Conservation (phyloP, 495 filamentous ascomycete species). For the Daldinia caldariorum region DNA sequence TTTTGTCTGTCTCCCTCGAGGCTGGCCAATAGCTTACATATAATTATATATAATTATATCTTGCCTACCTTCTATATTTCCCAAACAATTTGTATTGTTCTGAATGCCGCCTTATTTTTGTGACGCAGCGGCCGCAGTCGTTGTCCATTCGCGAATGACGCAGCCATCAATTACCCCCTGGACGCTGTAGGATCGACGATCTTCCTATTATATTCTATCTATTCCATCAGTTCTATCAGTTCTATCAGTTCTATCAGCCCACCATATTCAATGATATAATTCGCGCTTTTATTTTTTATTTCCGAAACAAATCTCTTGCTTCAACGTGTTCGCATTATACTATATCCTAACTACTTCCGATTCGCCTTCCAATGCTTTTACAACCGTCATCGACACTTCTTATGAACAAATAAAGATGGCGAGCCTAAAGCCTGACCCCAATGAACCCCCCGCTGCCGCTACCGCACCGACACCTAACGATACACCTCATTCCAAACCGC, state of each 20-base stretch:
- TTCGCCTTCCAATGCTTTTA: conserved; percentile 10
- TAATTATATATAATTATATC: not conserved
- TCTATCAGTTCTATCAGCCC: conserved; percentile 3
- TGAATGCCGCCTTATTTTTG: conserved; percentile 38
- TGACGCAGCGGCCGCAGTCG: conserved; percentile 43
- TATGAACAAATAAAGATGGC: conserved; percentile 37
- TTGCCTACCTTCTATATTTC: not conserved
- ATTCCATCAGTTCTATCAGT: not conserved
- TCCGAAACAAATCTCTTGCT: conserved; percentile 12
- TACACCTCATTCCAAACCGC: conserved; percentile 26
- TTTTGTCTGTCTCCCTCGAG: conserved; percentile 1
- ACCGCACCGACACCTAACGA: conserved; percentile 22
- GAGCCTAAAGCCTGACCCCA: conserved; percentile 28
- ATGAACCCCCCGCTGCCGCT: conserved; percentile 31
- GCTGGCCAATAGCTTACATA: conserved; percentile 19
- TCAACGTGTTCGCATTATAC: conserved; percentile 16
- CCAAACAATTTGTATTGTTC: conserved; percentile 11
- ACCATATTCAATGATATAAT: conserved; percentile 28
- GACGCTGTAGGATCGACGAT: conserved; percentile 21
- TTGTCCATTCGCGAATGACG: conserved; percentile 34
- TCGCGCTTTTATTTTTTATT: conserved; percentile 20
- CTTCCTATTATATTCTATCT: conserved; percentile 3
- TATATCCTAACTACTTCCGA: conserved; percentile 10
- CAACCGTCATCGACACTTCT: conserved; percentile 5
- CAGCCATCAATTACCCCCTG: conserved; percentile 21